A percentile compares a stretch with the other conserved stretches of the same genome.
Evolutionary conservation across 257 asterid genomes (phyloP).

Genomic region (Primulina tabacum): DNA sequence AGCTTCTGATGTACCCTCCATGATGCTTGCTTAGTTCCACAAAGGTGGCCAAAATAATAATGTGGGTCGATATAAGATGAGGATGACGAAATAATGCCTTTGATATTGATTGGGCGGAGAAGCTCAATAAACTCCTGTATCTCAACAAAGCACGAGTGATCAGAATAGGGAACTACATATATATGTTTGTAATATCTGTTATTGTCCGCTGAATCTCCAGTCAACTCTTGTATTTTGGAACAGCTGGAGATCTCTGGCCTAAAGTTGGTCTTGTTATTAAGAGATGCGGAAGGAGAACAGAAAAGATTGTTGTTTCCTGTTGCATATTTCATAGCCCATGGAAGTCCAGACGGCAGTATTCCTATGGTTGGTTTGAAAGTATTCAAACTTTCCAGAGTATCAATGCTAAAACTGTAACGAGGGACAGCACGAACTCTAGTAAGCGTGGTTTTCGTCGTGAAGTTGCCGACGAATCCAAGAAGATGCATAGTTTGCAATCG

Average conservation of each 20-base stretch:
- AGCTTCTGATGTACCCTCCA: slow-evolving; percentile 41
- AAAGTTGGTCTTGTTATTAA: slow-evolving; percentile 16
- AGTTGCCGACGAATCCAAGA: slow-evolving; percentile 58
- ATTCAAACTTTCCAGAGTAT: slow-evolving; percentile 70
- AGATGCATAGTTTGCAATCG: slow-evolving; percentile 79
- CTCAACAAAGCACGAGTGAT: slow-evolving; percentile 82
- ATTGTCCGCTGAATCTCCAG: slow-evolving; percentile 24
- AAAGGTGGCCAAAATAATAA: slow-evolving; percentile 54
- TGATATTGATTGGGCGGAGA: slow-evolving; percentile 58
- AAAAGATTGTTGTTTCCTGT: slow-evolving; percentile 25
- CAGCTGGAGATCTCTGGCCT: slow-evolving; percentile 9
- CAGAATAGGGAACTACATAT: slow-evolving; percentile 74
- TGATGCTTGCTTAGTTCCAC: slow-evolving; percentile 52
- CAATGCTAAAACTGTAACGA: slow-evolving; percentile 73
- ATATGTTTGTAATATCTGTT: slow-evolving; percentile 41
- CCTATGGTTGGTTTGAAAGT: slow-evolving; percentile 66
- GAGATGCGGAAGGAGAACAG: slow-evolving; percentile 29
- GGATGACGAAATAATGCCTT: slow-evolving; percentile 66
- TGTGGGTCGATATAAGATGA: slow-evolving; percentile 52
- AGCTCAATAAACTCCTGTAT: slow-evolving; percentile 68
- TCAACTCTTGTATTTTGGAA: slow-evolving; percentile 26
- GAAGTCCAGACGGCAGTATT: slow-evolving; percentile 86
- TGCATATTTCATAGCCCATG: slow-evolving; percentile 47
- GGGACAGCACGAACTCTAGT: slow-evolving; percentile 92
- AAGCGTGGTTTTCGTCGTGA: slow-evolving; percentile 73